A percentile compares a stretch with the other conserved stretches of the same genome.
These are phyloP conservation scores for Apiotrichum akiyoshidainum DNA, from an alignment of 1,284 basidiomycete genomes.

Conservation along the genomic window DNA sequence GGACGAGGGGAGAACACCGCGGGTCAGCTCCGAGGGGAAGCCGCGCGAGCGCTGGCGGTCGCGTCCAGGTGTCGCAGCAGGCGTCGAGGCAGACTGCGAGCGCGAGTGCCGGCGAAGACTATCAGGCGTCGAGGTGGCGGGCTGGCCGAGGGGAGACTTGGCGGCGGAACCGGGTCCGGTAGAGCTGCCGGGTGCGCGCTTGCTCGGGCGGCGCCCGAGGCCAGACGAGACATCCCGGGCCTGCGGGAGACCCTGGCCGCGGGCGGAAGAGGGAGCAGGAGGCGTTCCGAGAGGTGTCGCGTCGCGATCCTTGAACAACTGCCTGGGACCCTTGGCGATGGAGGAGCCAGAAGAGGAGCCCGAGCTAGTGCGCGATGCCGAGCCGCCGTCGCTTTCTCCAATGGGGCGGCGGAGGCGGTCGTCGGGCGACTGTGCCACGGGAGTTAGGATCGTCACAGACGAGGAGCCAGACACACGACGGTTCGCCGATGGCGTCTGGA, in stretches of 20 bases:
- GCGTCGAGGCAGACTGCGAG: conserved; percentile 29
- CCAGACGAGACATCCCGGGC: not conserved
- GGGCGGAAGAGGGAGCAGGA: not conserved
- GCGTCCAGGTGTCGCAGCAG: not conserved
- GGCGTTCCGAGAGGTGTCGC: not conserved
- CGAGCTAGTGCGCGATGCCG: conserved; percentile 4
- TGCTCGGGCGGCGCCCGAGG: conserved; percentile 17
- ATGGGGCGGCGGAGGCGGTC: not conserved
- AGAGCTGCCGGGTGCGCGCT: not conserved
- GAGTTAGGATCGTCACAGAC: conserved; percentile 27
- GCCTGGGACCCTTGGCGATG: not conserved
- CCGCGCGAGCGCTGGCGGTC: conserved; percentile 12
- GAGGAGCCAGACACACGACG: conserved; percentile 23
- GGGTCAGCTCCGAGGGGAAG: conserved; percentile 43
- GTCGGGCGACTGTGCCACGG: conserved; percentile 32
- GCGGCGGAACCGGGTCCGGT: no score
- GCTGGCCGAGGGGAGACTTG: conserved; percentile 20
- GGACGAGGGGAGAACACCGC: conserved; percentile 29
- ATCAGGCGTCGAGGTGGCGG: not conserved
- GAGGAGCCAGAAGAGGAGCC: conserved; percentile 1
- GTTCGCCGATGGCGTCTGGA: conserved; percentile 36
- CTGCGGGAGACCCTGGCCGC: not conserved
- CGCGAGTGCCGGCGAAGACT: conserved; percentile 33
- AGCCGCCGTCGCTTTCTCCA: conserved; percentile 2
- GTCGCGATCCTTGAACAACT: not conserved